phyloP scores from a whole-genome alignment of 805 yeast genomes.

The Wickerhamomyces subpelliculosus region DNA sequence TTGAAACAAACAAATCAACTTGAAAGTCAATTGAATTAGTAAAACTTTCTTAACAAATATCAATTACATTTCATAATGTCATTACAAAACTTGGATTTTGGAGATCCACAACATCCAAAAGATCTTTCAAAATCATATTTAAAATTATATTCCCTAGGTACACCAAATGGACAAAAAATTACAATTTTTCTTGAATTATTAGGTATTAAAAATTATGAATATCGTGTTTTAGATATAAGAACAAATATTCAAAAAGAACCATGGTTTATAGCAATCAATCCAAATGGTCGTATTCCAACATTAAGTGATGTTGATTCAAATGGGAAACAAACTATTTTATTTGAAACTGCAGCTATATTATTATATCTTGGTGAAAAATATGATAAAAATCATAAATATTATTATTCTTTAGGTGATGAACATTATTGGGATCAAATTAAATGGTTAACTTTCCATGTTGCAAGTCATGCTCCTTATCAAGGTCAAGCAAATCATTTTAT shows the following conservation, averaged over 20 bases:
- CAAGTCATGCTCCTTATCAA: conserved; percentile 55
- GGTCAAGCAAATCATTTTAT: conserved; percentile 52
- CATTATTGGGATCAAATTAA: conserved; percentile 47
- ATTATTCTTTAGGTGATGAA: conserved; percentile 27
- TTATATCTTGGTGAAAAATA: conserved; percentile 52
- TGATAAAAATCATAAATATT: conserved; percentile 44
- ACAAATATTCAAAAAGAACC: conserved; percentile 44
- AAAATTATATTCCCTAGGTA: conserved; percentile 35
- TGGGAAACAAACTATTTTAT: conserved; percentile 38
- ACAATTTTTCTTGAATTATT: conserved; percentile 29
- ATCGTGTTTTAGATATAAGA: conserved; percentile 32
- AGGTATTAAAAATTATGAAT: conserved; percentile 25
- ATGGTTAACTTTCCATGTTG: conserved; percentile 50
- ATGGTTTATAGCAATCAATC: conserved; percentile 50
- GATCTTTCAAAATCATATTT: conserved; percentile 40
- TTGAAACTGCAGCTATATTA: conserved; percentile 59
- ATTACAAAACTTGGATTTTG: conserved; percentile 4
- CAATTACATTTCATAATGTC: no score
- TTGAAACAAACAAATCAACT: no score
- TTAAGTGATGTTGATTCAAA: conserved; percentile 30
- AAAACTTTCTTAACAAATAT: neutral
- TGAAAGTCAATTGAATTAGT: no score
- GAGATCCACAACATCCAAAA: conserved; percentile 25
- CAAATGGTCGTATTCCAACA: conserved; percentile 60
- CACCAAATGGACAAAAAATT: conserved; percentile 37